These are phyloP conservation scores for Coemansia sp. DNA, from an alignment of 192 early-diverging fungal genomes.

Conservation along the genomic window DNA sequence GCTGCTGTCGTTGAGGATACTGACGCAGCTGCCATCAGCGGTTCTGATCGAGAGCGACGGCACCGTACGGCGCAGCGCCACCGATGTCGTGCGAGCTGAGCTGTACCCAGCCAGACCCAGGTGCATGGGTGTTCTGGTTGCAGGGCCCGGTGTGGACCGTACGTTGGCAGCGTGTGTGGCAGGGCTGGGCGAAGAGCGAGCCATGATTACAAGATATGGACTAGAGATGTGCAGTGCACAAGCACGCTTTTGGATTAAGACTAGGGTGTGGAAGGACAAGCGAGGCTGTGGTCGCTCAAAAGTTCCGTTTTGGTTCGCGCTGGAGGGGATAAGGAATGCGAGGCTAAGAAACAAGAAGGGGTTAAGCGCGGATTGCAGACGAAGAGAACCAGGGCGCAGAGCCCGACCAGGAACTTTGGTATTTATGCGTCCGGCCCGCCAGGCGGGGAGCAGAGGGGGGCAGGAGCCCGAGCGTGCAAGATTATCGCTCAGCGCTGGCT, in stretches of 20 bases:
- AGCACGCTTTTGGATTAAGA: constrained; percentile 1
- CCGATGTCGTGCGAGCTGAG: background rate
- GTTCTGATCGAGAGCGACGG: constrained; percentile 37
- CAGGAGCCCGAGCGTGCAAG: constrained; percentile 51
- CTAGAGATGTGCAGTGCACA: constrained; percentile 3
- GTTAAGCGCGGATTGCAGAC: constrained; percentile 11
- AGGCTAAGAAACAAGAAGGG: constrained; percentile 6
- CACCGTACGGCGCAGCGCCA: background rate
- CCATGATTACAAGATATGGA: constrained; percentile 17
- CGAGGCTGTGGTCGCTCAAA: background rate
- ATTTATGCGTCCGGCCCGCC: constrained; percentile 36
- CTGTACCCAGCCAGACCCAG: constrained; percentile 1
- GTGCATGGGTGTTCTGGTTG: constrained; percentile 27
- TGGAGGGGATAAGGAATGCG: constrained; percentile 10
- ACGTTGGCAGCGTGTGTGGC: background rate
- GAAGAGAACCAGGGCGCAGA: constrained; percentile 2
- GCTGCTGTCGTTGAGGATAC: constrained; percentile 41
- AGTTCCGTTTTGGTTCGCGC: constrained; percentile 1
- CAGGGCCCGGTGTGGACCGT: constrained; percentile 25
- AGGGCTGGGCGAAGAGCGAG: constrained; percentile 28
- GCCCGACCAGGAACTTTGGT: constrained; percentile 43
- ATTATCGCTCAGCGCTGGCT: constrained; percentile 35
- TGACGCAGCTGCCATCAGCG: constrained; percentile 32
- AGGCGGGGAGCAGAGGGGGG: constrained; percentile 30
- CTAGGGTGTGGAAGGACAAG: background rate